phyloP scores from a whole-genome alignment of 257 asterid species.

The Capsicum baccatum region DNA sequence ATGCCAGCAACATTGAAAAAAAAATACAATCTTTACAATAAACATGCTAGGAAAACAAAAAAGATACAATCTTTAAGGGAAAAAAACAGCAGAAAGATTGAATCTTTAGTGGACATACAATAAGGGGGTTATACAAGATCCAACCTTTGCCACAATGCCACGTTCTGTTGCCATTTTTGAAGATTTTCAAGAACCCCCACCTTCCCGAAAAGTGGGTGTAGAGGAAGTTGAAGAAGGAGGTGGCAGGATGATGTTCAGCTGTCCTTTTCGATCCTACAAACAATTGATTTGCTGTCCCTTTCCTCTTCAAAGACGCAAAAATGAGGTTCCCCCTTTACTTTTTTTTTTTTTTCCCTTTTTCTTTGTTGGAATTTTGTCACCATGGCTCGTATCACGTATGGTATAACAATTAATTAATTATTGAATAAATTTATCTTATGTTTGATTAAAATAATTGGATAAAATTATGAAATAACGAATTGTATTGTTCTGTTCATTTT shows the following conservation, averaged over 20 bases:
- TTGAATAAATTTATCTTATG: no score
- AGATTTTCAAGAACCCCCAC: conserved; percentile 1
- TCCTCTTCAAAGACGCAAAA: background rate
- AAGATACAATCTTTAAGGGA: background rate
- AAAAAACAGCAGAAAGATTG: background rate
- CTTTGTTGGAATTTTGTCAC: no score
- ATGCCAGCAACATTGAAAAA: background rate
- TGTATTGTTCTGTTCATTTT: no score
- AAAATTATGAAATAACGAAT: no score
- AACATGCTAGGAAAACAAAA: background rate
- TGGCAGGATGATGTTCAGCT: background rate
- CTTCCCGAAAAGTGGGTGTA: background rate
- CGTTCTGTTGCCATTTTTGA: background rate
- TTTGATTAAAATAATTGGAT: no score
- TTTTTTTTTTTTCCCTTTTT: no score
- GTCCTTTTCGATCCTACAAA: background rate
- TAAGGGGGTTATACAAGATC: background rate
- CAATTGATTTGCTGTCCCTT: conserved; percentile 11
- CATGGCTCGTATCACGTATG: no score
- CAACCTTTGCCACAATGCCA: background rate
- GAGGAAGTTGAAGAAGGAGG: background rate
- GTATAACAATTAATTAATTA: no score
- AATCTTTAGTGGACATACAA: background rate
- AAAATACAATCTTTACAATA: background rate
- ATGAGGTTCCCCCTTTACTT: background rate